These are phyloP conservation scores for Sarocladium kiliense DNA, from an alignment of 2,329 filamentous ascomycete genomes.

Conservation along the genomic window DNA sequence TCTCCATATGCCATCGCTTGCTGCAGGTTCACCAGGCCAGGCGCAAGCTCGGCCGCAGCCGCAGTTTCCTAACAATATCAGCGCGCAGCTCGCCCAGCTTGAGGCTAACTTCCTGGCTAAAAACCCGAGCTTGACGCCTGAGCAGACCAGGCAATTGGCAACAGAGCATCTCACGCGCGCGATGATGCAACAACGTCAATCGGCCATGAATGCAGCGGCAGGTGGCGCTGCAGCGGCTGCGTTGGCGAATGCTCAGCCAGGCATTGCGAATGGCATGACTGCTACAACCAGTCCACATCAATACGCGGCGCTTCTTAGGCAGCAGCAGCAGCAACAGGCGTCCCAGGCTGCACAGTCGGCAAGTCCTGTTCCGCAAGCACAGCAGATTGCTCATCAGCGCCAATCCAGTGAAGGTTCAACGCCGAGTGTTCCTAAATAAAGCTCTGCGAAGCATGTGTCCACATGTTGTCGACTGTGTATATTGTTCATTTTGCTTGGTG, in stretches of 20 bases:
- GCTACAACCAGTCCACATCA: conserved; percentile 51
- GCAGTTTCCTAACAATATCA: conserved; percentile 41
- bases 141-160: conserved; percentile 46
- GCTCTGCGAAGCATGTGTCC: not conserved
- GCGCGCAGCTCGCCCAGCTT: conserved; percentile 44
- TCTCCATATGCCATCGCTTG: conserved; percentile 40
- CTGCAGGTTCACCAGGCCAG: conserved; percentile 39
- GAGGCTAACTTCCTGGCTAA: conserved; percentile 47
- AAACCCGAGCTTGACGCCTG: conserved; percentile 44
- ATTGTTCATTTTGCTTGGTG: not conserved
- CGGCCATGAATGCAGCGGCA: conserved; percentile 51
- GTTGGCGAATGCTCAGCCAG: conserved; percentile 31
- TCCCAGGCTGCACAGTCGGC: conserved; percentile 17
- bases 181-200: conserved; percentile 44
- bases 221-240: conserved; percentile 27
- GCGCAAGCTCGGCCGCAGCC: conserved; percentile 25
- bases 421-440: conserved; percentile 3
- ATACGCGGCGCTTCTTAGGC: conserved; percentile 53
- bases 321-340: conserved; percentile 44
- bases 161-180: conserved; percentile 43
- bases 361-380: conserved; percentile 6
- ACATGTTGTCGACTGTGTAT: not conserved
- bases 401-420: conserved; percentile 13
- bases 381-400: conserved; percentile 10
- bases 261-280: conserved; percentile 41